phyloP scores from a whole-genome alignment of 768 basidiomycete species.

The Rubroboletus satanas region DNA sequence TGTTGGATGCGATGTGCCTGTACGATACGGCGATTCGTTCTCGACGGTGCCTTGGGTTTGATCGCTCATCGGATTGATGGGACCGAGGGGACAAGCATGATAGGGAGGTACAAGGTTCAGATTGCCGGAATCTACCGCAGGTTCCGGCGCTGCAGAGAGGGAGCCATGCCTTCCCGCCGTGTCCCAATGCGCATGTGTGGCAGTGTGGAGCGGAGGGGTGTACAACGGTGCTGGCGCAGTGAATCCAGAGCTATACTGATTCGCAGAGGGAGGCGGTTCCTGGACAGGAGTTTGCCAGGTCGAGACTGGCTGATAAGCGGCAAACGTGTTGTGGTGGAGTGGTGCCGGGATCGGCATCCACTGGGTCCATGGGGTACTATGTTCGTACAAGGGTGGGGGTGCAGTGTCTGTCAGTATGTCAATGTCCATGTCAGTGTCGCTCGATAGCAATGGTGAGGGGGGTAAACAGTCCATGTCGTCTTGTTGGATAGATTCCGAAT shows the following conservation, averaged over 20 bases:
- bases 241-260: background rate
- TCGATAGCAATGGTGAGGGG: background rate
- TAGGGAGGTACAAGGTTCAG: background rate
- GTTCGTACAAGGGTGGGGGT: background rate
- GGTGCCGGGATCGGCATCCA: constrained; percentile 3
- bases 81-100: too few relatives aligned
- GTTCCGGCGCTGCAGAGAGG: background rate
- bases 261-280: background rate
- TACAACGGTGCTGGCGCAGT: background rate
- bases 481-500: background rate
- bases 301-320: background rate
- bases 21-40: background rate
- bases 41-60: background rate
- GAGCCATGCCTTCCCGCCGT: background rate
- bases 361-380: background rate
- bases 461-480: constrained; percentile 16
- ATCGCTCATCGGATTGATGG: background rate
- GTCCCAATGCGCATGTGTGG: background rate
- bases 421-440: constrained; percentile 17
- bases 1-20: background rate
- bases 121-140: background rate
- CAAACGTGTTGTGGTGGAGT: background rate
- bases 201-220: background rate
- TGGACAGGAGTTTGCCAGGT: constrained; percentile 1
- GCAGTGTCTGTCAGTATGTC: constrained; percentile 1